Percentiles rank a stretch among this genome's conserved stretches.
Evolutionary conservation across 2,329 filamentous ascomycete genomes (phyloP).

Genomic region (Parastagonospora avenae): DNA sequence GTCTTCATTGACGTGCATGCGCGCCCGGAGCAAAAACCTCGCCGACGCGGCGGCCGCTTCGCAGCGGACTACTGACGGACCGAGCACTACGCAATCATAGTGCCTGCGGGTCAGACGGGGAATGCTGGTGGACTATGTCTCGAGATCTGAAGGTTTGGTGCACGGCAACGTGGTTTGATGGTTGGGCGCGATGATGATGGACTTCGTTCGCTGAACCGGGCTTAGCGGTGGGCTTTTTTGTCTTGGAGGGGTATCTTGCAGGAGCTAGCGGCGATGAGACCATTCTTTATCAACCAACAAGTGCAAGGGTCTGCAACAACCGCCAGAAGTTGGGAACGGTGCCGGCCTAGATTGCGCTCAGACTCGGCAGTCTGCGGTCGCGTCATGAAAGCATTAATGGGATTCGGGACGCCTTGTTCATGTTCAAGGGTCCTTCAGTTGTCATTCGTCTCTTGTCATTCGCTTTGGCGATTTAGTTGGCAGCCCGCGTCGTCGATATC

Average conservation of each 20-base stretch:
- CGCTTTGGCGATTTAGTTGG: neutral
- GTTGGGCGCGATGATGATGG: constrained; percentile 29
- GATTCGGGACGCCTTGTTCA: neutral
- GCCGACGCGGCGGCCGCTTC: constrained; percentile 9
- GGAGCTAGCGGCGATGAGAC: constrained; percentile 18
- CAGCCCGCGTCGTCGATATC: constrained; percentile 12
- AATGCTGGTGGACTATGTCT: constrained; percentile 22
- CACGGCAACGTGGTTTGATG: constrained; percentile 26
- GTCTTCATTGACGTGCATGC: constrained; percentile 29
- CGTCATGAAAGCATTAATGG: constrained; percentile 16
- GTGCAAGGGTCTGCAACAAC: constrained; percentile 9
- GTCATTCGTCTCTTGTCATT: neutral
- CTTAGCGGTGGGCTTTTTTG: constrained; percentile 11
- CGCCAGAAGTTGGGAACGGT: constrained; percentile 6
- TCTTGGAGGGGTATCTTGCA: constrained; percentile 2
- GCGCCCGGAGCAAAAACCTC: constrained; percentile 26
- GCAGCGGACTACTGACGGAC: constrained; percentile 2
- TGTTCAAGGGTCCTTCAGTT: neutral
- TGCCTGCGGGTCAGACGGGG: constrained; percentile 9
- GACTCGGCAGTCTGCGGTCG: neutral
- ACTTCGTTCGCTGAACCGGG: constrained; percentile 18
- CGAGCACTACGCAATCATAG: constrained; percentile 10
- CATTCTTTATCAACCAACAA: constrained; percentile 15
- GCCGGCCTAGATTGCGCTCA: neutral
- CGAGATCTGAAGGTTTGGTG: constrained; percentile 24